These are phyloP conservation scores for Rhizopogon parksii DNA, from an alignment of 1,284 basidiomycete species.

Conservation along the genomic window DNA sequence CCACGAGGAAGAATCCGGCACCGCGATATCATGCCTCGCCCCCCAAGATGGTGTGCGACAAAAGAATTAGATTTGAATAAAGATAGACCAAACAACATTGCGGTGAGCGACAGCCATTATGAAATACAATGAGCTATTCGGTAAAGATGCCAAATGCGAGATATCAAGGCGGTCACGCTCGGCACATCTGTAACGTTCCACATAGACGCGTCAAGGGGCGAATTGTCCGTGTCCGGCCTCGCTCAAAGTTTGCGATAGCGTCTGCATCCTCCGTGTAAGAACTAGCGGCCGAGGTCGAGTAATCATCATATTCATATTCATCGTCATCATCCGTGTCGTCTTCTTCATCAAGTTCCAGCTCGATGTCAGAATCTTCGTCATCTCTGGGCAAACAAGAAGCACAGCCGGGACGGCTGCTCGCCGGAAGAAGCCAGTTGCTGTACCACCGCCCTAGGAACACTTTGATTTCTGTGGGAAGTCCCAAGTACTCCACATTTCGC, in stretches of 20 bases:
- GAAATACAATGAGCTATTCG: conserved; percentile 6
- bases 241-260: conserved; percentile 14
- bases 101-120: neutral
- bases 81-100: conserved; percentile 8
- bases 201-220: conserved; percentile 17
- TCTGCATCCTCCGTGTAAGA: conserved; percentile 15
- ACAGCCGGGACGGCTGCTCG: conserved; percentile 16
- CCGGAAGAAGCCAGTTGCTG: conserved; percentile 42
- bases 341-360: conserved; percentile 25
- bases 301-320: conserved; percentile 23
- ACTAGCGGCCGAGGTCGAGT: conserved; percentile 20
- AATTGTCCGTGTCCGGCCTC: conserved; percentile 20
- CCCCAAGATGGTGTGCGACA: neutral
- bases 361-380: conserved; percentile 21
- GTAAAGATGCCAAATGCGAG: neutral
- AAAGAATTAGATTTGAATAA: conserved; percentile 8
- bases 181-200: conserved; percentile 14
- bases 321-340: conserved; percentile 23
- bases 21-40: neutral
- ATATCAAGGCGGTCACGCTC: conserved; percentile 3
- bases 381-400: conserved; percentile 9
- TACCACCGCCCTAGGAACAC: conserved; percentile 64
- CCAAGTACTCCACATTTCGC: conserved; percentile 76
- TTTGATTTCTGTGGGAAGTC: conserved; percentile 60
- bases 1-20: no score